A percentile compares a stretch with the other conserved stretches of the same genome.
phyloP scores from a whole-genome alignment of 1,284 basidiomycete species.

The Cryptococcus sp. region DNA sequence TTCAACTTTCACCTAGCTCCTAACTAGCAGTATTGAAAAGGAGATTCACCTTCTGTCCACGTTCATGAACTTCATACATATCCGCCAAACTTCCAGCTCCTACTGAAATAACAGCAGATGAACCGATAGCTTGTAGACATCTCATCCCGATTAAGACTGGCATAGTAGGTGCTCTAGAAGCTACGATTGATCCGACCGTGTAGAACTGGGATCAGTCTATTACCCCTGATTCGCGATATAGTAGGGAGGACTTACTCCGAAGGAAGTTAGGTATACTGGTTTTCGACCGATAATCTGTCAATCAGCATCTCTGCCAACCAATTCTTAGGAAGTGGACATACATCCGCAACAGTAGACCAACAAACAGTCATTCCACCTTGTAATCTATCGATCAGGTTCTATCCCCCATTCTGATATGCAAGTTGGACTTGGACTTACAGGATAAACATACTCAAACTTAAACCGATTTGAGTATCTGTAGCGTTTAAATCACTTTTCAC shows the following conservation, averaged over 20 bases:
- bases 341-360: conserved; percentile 36
- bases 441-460: conserved; percentile 72
- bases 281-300: conserved; percentile 65
- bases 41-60: conserved; percentile 58
- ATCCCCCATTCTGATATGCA: not conserved
- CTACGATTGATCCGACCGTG: conserved; percentile 60
- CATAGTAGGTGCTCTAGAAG: conserved; percentile 60
- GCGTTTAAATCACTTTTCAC: conserved; percentile 64
- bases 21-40: not conserved
- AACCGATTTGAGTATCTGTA: conserved; percentile 63
- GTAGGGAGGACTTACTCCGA: conserved; percentile 36
- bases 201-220: conserved; percentile 53
- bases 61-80: conserved; percentile 71
- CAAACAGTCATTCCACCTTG: conserved; percentile 42
- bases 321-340: conserved; percentile 6
- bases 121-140: conserved; percentile 52
- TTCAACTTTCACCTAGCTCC: not conserved
- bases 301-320: not conserved
- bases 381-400: conserved; percentile 17
- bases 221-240: not conserved
- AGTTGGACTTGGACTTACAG: conserved; percentile 40
- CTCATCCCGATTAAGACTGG: conserved; percentile 60
- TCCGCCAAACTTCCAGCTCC: conserved; percentile 74
- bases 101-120: conserved; percentile 68
- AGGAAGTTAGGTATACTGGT: conserved; percentile 64